A percentile compares a stretch with the other conserved stretches of the same genome.
Conservation (phyloP, 2,329 filamentous ascomycete species). For the Salinomyces thailandicus region DNA sequence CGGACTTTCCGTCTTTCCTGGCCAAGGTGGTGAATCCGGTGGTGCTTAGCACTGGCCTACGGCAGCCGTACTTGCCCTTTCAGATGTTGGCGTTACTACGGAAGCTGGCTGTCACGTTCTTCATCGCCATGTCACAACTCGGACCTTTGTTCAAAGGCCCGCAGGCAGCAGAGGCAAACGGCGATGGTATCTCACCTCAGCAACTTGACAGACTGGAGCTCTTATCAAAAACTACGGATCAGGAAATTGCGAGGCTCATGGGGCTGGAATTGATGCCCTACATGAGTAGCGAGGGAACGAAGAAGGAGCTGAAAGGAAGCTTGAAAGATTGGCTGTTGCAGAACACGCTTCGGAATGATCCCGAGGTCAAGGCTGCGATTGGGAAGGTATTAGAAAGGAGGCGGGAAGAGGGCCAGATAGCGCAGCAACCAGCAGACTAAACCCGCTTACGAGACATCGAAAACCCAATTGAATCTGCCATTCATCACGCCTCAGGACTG, state of each 20-base stretch:
- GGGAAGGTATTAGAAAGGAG: conserved; percentile 50
- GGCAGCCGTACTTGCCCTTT: conserved; percentile 67
- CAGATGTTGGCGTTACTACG: conserved; percentile 68
- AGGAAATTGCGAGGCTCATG: conserved; percentile 60
- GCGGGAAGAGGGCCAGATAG: conserved; percentile 4
- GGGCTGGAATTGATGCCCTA: conserved; percentile 75
- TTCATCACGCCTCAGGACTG: no score
- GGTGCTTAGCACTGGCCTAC: conserved; percentile 30
- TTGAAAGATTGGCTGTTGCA: conserved; percentile 82
- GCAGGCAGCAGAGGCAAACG: conserved; percentile 7
- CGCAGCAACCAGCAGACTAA: no score
- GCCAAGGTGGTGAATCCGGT: conserved; percentile 39
- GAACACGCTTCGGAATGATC: conserved; percentile 69
- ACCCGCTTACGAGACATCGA: no score
- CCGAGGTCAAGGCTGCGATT: conserved; percentile 72
- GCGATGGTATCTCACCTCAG: conserved; percentile 40
- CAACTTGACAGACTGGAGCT: conserved; percentile 58
- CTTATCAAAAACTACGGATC: conserved; percentile 49
- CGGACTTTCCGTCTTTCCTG: conserved; percentile 35
- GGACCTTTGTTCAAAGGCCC: conserved; percentile 51
- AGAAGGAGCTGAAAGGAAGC: conserved; percentile 55
- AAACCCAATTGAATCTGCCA: no score
- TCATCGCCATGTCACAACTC: conserved; percentile 74
- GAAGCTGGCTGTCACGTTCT: conserved; percentile 65
- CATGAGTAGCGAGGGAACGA: conserved; percentile 55